Base-by-base conservation (phyloP, 371 early-diverging fungal species). In the Coelomomyces lativittatus region DNA sequence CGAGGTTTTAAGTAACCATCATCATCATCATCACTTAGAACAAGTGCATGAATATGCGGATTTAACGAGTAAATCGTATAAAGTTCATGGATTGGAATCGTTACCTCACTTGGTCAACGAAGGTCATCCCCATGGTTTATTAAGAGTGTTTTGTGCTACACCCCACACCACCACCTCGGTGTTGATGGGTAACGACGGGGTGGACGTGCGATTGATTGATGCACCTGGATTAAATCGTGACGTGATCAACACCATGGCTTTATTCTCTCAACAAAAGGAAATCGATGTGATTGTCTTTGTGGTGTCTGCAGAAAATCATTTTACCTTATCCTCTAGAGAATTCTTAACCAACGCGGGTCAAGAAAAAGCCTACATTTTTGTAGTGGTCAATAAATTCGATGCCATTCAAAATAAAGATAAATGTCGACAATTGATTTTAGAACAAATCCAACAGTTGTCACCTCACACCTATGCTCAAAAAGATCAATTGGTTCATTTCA, bases 281-380 rank as follows among this genome's bases (percentile, higher is more conserved):
- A 97, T 97, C 56, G 97, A 97, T 56, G 93, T 91, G 8, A 84
- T 97, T 40, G 86, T 97, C 10, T 96, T 97, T 77, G 88, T 92
- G 14, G 91, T 97, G 38, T 88, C 88, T 56, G 92, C 97, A 17
- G 95, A 90, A 58, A 93, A 97, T 56, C 93, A 92, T 60, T 92
- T 97, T 56, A 97, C 97, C 2, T 78, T 92, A 30, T 90, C 91
- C 39, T 27, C 12, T 10, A 44, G 83, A 49, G 88, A 97, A 66
- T 97, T 97, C 62, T 66, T 97, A 56, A 70, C 75, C 58, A 88
- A 81, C 48, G 93, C 93, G 3, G 85, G 88, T 38, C 86, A 88
- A 56, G 97, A 97, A 64, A 97, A 97, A 72, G 88, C 89, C 4
- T 89, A 86, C 57, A 85, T 97, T 35, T 97, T 97, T 51, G 88